Evolutionary conservation across 345 rosid species (phyloP).

Genomic region (Eucalyptus globulus): DNA sequence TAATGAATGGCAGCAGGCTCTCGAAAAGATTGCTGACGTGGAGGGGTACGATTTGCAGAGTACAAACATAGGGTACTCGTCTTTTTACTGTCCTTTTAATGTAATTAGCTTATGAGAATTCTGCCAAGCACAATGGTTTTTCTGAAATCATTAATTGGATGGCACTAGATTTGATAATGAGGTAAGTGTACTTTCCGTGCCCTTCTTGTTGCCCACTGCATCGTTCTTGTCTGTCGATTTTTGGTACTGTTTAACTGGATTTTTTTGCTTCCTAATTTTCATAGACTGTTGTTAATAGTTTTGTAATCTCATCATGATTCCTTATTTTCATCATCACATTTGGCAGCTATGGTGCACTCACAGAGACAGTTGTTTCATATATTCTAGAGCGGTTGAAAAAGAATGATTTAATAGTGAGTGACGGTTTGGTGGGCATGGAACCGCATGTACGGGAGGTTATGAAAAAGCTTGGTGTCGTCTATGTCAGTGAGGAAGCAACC

Average conservation of each 20-base stretch:
- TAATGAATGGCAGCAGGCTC: too few species aligned
- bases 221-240: neutral
- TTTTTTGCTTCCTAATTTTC: neutral
- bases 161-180: neutral
- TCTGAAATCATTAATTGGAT: neutral
- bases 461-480: neutral
- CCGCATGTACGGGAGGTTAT: neutral
- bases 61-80: too few species aligned
- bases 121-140: too few species aligned
- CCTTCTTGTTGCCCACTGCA: neutral
- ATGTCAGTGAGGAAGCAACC: fast-evolving
- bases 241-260: neutral
- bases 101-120: too few species aligned
- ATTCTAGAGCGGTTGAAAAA: fast-evolving
- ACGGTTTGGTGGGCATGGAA: neutral
- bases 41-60: too few species aligned
- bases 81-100: too few species aligned
- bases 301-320: neutral
- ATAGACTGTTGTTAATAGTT: neutral
- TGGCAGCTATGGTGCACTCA: neutral
- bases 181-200: neutral
- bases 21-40: too few species aligned
- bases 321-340: neutral
- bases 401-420: fast-evolving
- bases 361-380: neutral